Conservation (phyloP, 2,329 filamentous ascomycete genomes). For the Fusarium mangiferae region DNA sequence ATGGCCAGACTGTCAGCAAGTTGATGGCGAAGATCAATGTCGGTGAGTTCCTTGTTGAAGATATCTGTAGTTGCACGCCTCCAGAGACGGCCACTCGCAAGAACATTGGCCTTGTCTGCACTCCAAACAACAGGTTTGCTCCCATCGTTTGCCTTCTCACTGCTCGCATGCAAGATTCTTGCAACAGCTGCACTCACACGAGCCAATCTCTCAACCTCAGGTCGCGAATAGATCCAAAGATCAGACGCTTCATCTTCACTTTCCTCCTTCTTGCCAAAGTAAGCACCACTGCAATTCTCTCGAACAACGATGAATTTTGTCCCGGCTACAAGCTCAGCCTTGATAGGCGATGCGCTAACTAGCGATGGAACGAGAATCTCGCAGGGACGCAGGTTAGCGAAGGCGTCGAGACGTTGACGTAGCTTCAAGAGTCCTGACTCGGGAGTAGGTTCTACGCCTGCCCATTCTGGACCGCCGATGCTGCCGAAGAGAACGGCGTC, state of each 20-base stretch:
- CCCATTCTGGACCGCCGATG: conserved; percentile 61
- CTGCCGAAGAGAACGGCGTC: conserved; percentile 60
- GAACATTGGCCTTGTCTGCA: conserved; percentile 64
- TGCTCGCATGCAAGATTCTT: conserved; percentile 42
- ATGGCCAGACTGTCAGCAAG: conserved; percentile 60
- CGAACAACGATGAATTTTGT: conserved; percentile 61
- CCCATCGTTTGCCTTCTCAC: conserved; percentile 36
- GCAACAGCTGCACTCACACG: conserved; percentile 59
- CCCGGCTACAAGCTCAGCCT: conserved; percentile 55
- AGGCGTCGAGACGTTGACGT: conserved; percentile 55
- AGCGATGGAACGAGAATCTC: conserved; percentile 56
- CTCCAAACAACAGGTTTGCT: conserved; percentile 56
- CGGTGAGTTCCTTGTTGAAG: conserved; percentile 55
- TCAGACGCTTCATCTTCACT: conserved; percentile 56
- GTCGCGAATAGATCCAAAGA: conserved; percentile 57
- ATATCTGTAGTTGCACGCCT: conserved; percentile 54
- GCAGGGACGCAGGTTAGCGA: conserved; percentile 62
- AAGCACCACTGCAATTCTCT: conserved; percentile 62
- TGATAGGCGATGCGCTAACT: conserved; percentile 55
- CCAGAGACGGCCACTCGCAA: conserved; percentile 62
- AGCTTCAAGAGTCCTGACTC: conserved; percentile 57
- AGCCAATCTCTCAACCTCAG: conserved; percentile 59
- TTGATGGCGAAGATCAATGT: conserved; percentile 57
- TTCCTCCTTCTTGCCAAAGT: conserved; percentile 60
- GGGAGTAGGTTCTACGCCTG: conserved; percentile 52